Base-by-base conservation (phyloP, 371 early-diverging fungal species). In the Rhizopus delemar region DNA sequence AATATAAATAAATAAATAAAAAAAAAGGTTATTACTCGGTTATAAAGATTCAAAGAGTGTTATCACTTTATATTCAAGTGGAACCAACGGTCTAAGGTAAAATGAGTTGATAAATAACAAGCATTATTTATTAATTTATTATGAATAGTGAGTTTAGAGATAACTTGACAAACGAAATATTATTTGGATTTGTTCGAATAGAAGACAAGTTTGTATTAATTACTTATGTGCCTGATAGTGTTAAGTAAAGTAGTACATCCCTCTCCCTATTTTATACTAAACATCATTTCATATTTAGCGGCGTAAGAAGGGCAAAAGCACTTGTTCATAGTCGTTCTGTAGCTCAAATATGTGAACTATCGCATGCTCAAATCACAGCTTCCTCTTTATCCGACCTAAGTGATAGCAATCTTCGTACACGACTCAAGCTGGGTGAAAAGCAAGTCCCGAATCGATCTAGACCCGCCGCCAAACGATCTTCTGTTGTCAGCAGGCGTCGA, bases 321-420 rank as follows among this genome's bases (percentile, higher is more conserved):
- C 71, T 89, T 33, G 88, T 89, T 32, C 90, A 89, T 57, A 87
- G 90, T 57, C 72, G 86, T 61, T 75, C 85, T 5, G 86, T 89
- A 8, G 86, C 83, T 8, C 65, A 69, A 32, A 57, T 84, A 36
- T 75, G 87, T 54, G 80, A 87, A 63, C 69, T 78, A 56, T 70
- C 73, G 32, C 74, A 81, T 70, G 80, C 77, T 29, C 81, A 78
- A 34, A 63, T 83, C 51, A 79, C 78, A 35, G 77, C 81, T 3
- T 76, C 83, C 28, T 74, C 62, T 31, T 48, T 74, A 50, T 68
- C 66, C 9, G 76, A 78, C 53, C 41, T 77, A n/a, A 74, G 73
- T 54, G 80, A 79, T 41, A 45, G 58, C 41, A 74, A 72, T 54
- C 67, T 78, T 32, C 58, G 73, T 16, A 70, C 74, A 5, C 62